These are phyloP conservation scores for Phytopythium vexans DNA, from an alignment of 352 stramenopile species.

Conservation along the genomic window DNA sequence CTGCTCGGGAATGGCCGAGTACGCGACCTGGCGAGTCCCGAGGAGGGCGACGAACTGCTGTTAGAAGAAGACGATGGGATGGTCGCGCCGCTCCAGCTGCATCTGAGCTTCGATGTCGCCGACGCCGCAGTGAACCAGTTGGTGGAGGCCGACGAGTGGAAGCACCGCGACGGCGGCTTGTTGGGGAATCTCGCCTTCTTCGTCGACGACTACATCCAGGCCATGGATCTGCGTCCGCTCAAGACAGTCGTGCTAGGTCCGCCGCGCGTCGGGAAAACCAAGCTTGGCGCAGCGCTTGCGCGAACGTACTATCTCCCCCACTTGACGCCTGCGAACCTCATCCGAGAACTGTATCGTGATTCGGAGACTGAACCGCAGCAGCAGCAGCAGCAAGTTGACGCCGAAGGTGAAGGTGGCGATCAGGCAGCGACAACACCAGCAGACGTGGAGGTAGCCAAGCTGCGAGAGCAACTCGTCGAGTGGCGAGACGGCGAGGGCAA, in stretches of 20 bases:
- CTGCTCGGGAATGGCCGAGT: slow-evolving; percentile 51
- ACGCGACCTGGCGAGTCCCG: slow-evolving; percentile 24
- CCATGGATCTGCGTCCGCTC: slow-evolving; percentile 75
- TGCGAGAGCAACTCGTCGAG: slow-evolving; percentile 34
- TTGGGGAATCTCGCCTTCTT: slow-evolving; percentile 62
- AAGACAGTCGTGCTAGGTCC: slow-evolving; percentile 65
- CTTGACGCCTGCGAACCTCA: slow-evolving; percentile 41
- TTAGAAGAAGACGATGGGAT: slow-evolving; percentile 56
- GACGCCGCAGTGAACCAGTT: slow-evolving; percentile 45
- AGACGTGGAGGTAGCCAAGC: slow-evolving; percentile 20
- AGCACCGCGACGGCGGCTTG: slow-evolving; percentile 54
- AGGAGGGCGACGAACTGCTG: slow-evolving; percentile 55
- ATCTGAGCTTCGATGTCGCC: slow-evolving; percentile 68
- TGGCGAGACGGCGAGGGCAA: slow-evolving; percentile 12
- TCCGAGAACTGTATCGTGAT: slow-evolving; percentile 37
- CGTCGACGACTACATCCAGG: slow-evolving; percentile 67
- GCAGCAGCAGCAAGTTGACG: slow-evolving; percentile 8
- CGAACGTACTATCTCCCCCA: slow-evolving; percentile 73
- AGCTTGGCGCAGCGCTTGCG: slow-evolving; percentile 45
- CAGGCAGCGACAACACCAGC: slow-evolving; percentile 8
- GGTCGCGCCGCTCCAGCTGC: slow-evolving; percentile 59
- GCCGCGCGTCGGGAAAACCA: slow-evolving; percentile 66
- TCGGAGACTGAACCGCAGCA: not conserved
- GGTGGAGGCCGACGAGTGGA: slow-evolving; percentile 63
- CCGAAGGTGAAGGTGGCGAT: slow-evolving; percentile 1